Percentiles rank a stretch among this genome's conserved stretches.
These are phyloP conservation scores for Calcarisporium arbuscula DNA, from an alignment of 2,329 filamentous ascomycete genomes.

Conservation along the genomic window DNA sequence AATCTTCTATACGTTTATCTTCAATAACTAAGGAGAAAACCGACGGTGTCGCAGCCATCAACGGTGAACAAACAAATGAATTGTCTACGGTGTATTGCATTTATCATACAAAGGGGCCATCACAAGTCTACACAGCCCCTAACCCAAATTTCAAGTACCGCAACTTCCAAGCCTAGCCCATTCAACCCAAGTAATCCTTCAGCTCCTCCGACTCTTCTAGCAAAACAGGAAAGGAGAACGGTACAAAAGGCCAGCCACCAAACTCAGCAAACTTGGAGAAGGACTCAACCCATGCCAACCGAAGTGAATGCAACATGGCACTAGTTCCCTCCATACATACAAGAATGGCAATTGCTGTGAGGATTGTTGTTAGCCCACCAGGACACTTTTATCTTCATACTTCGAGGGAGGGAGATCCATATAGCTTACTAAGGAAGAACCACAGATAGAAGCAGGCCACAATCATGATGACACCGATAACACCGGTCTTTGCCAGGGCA, in stretches of 20 bases:
- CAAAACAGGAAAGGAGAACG: constrained; percentile 80
- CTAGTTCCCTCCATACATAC: constrained; percentile 95
- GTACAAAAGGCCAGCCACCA: constrained; percentile 77
- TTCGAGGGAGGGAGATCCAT: not conserved
- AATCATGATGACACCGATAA: constrained; percentile 69
- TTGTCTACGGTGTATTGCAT: constrained; percentile 11
- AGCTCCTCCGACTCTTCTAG: constrained; percentile 73
- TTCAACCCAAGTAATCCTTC: constrained; percentile 47
- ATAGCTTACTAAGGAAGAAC: constrained; percentile 67
- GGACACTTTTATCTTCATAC: not conserved
- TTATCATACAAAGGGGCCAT: constrained; percentile 23
- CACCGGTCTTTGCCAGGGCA: constrained; percentile 61
- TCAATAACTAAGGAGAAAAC: no score
- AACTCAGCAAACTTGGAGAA: constrained; percentile 98
- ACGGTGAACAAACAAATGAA: not conserved
- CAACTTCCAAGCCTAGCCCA: constrained; percentile 9
- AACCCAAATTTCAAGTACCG: no score
- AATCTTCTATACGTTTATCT: no score
- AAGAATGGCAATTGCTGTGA: constrained; percentile 51
- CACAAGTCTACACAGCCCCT: constrained; percentile 24
- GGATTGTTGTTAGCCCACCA: constrained; percentile 16
- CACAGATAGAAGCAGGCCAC: constrained; percentile 81
- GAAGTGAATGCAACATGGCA: constrained; percentile 88
- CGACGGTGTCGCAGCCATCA: not conserved
- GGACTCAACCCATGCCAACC: constrained; percentile 93